Percentiles rank a stretch among this genome's conserved stretches.
Evolutionary conservation across 495 filamentous ascomycete genomes (phyloP).

Genomic region (Glutinoglossum americanum): DNA sequence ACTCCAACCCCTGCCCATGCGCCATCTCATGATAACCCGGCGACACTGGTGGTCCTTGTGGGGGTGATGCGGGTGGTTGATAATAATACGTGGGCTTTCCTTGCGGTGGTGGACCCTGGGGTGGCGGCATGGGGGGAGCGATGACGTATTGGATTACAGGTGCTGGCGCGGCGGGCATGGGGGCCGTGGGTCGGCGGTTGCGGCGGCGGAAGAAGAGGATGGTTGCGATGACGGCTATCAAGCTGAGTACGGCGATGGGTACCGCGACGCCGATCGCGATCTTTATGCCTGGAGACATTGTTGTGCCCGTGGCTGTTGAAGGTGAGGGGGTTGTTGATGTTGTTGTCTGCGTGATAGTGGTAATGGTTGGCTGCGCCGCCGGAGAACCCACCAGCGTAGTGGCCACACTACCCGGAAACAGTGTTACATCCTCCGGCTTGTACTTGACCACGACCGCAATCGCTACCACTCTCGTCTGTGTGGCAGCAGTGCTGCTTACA

Average conservation of each 20-base stretch:
- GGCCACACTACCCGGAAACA: neutral
- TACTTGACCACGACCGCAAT: neutral
- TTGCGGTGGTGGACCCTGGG: neutral
- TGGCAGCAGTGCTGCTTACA: neutral
- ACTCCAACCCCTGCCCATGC: neutral
- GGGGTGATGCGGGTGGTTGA: neutral
- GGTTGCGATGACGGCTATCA: neutral
- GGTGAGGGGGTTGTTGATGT: neutral
- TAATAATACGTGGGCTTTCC: neutral
- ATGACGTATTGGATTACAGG: neutral
- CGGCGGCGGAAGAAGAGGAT: neutral
- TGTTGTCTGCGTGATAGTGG: neutral
- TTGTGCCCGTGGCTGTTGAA: neutral
- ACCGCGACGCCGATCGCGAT: neutral
- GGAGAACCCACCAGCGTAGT: neutral
- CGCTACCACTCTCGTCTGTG: neutral
- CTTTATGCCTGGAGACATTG: neutral
- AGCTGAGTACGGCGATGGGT: neutral
- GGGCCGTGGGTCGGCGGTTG: neutral
- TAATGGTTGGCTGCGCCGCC: neutral
- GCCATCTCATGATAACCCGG: neutral
- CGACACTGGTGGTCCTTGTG: no score
- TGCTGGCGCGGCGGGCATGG: neutral
- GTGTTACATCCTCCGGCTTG: neutral
- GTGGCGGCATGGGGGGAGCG: neutral